These are phyloP conservation scores for Priceomyces haplophilus DNA, from an alignment of 805 yeast species.

Conservation along the genomic window DNA sequence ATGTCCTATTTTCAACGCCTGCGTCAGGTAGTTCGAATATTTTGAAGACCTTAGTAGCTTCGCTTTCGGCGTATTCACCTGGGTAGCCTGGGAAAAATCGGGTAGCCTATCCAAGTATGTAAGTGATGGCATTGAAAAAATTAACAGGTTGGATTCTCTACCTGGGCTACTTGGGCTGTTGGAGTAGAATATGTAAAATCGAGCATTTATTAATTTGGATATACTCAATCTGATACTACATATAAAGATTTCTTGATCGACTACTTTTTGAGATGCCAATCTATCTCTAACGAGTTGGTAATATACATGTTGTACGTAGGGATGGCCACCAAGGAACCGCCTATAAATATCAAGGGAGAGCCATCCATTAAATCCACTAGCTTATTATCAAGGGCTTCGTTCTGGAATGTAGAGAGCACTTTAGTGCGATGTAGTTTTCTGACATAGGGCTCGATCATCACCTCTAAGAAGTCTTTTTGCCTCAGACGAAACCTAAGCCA, in stretches of 20 bases:
- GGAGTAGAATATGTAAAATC: no score
- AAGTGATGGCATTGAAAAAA: slow-evolving; percentile 11
- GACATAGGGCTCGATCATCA: slow-evolving; percentile 15
- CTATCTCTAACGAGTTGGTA: slow-evolving; percentile 8
- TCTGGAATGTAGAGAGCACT: background rate
- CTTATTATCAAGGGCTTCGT: background rate
- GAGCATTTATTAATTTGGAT: no score
- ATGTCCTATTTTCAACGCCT: slow-evolving; percentile 71
- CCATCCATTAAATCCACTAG: background rate
- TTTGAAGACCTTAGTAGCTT: slow-evolving; percentile 18
- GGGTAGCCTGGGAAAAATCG: slow-evolving; percentile 1
- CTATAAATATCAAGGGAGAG: slow-evolving; percentile 10
- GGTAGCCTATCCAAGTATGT: slow-evolving; percentile 7
- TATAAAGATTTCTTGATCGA: background rate
- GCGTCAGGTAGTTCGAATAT: slow-evolving; percentile 29
- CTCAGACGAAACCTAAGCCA: slow-evolving; percentile 28
- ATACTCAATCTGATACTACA: slow-evolving; percentile 2
- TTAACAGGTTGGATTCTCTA: slow-evolving; percentile 1
- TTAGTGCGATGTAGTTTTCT: slow-evolving; percentile 8
- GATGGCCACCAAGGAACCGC: slow-evolving; percentile 6
- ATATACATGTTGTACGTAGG: slow-evolving; percentile 13
- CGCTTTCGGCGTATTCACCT: slow-evolving; percentile 18
- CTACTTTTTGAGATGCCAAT: slow-evolving; percentile 11
- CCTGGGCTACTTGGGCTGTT: background rate
- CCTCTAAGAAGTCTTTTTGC: background rate